phyloP scores from a whole-genome alignment of 441 rosid species.

The Pelargonium australe region DNA sequence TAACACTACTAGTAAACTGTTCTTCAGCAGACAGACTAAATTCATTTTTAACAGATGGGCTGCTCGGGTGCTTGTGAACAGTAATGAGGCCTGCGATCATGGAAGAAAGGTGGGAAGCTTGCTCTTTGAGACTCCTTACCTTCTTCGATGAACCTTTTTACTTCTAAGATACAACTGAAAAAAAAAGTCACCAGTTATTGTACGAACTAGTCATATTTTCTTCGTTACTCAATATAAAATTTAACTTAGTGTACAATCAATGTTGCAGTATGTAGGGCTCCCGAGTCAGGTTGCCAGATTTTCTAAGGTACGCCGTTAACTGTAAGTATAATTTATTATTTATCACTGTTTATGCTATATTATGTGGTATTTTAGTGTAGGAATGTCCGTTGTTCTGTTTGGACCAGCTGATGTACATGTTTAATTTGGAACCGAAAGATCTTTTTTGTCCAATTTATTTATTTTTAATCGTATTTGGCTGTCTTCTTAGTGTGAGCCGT shows the following conservation, averaged over 20 bases:
- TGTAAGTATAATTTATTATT: not conserved
- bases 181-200: too few relatives aligned
- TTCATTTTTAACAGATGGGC: constrained; percentile 61
- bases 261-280: constrained; percentile 80
- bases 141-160: too few relatives aligned
- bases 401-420: not conserved
- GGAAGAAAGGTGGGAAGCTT: constrained; percentile 70
- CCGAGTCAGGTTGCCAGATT: constrained; percentile 93
- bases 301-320: constrained; percentile 53
- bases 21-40: not conserved
- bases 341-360: too few relatives aligned
- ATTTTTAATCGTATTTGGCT: too few relatives aligned
- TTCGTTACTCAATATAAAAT: not conserved
- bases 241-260: constrained; percentile 11
- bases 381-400: too few relatives aligned
- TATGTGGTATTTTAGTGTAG: not conserved
- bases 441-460: not conserved
- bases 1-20: too few relatives aligned
- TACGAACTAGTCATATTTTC: too few relatives aligned
- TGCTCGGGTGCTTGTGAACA: constrained; percentile 86
- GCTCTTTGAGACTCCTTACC: not conserved
- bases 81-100: constrained; percentile 78
- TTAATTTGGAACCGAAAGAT: not conserved
- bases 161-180: too few relatives aligned
- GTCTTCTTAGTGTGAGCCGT: too few relatives aligned